Evolutionary conservation across 139 green algal species (phyloP), one percentile per base, ranked within the genome.

Genomic region (Coelastrella sp.): DNA sequence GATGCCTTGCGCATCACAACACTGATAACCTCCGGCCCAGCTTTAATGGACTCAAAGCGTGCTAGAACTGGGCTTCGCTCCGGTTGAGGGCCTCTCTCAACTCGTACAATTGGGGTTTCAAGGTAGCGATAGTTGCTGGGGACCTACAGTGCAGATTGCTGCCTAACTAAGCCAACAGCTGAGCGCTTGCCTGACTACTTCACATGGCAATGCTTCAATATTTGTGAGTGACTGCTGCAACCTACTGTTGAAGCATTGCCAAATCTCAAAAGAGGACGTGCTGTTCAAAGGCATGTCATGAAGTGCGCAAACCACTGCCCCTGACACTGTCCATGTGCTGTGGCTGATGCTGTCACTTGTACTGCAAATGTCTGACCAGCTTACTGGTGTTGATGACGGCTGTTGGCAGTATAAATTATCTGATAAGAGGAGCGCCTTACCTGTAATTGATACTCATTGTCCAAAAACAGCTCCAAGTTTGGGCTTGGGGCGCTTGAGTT

Each of bases 21-120:
- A 5, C 61, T 91, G 35, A 93, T 65, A 20, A 83, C 6, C 10
- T 58, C 91, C 0, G 84, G 63, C 56, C 85, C 85, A n/a, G 87
- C 73, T 7, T 22, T n/a, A 6, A 84, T 75, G 0, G 91, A 79
- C 59, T 93, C 88, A 66, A 91, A 93, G 1, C 91, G 78, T 59
- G 78, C 91, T 7, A 85, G 57, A 19, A 93, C 88, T 59, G 91
- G 91, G 70, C 88, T 92, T 72, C 84, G 88, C 72, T 92, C 88
- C 0, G 88, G 88, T 24, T 84, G 78, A 3, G 85, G 85, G 3
- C 85, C 85, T 7, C 85, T 57, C 58, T 90, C 85, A 49, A 81
- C 72, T 27, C 24, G 11, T 27, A 27, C 14, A 12, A 88, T 66
- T 3, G 35, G 49, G 25, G 84, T 80, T 14, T 68, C 84, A 14